phyloP scores from a whole-genome alignment of 1,139 yeast species.

The Debaryomyces robertsiae region DNA sequence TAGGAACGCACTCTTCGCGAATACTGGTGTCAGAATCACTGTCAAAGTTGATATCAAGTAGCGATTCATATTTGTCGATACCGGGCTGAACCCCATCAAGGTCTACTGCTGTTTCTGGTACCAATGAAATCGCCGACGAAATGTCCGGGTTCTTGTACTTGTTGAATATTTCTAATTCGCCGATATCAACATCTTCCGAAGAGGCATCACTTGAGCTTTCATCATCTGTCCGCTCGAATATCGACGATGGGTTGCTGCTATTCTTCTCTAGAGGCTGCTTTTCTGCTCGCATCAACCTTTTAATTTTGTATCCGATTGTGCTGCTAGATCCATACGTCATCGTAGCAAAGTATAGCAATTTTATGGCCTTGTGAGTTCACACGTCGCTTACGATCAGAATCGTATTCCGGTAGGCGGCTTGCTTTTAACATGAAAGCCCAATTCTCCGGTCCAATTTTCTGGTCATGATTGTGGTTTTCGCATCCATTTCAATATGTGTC shows the following conservation, averaged over 20 bases:
- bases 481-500: constrained; percentile 9
- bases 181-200: background rate
- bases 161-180: constrained; percentile 8
- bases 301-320: constrained; percentile 5
- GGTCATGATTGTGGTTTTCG: constrained; percentile 7
- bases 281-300: constrained; percentile 1
- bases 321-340: background rate
- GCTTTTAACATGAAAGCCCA: too few relatives aligned
- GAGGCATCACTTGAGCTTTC: background rate
- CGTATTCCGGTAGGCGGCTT: too few relatives aligned
- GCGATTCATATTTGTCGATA: background rate
- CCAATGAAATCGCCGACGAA: background rate
- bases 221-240: background rate
- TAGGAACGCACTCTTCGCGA: constrained; percentile 2
- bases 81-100: background rate
- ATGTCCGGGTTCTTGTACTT: constrained; percentile 1
- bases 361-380: constrained; percentile 1
- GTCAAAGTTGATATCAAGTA: constrained; percentile 6
- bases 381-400: too few relatives aligned
- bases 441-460: background rate
- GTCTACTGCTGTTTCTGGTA: background rate
- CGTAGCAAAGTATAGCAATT: constrained; percentile 7
- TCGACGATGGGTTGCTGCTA: background rate
- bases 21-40: background rate
- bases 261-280: background rate